Conservation (phyloP, 2,329 filamentous ascomycete genomes). For the Pseudogymnoascus verrucosus region DNA sequence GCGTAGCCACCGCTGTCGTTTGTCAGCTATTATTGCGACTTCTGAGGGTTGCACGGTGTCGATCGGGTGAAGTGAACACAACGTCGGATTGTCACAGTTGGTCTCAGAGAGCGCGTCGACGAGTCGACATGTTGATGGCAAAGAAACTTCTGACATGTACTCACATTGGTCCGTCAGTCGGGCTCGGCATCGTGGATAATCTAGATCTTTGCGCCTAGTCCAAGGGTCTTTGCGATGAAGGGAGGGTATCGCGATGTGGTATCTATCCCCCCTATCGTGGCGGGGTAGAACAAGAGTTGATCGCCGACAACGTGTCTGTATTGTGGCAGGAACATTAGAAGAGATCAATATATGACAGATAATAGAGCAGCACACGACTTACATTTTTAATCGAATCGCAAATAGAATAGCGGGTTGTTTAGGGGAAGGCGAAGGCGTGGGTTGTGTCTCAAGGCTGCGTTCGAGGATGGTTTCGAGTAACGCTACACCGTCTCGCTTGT, state of each 20-base stretch:
- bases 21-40: slow-evolving; percentile 1
- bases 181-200: slow-evolving; percentile 2
- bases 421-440: background rate
- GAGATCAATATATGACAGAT: background rate
- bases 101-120: background rate
- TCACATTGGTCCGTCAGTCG: slow-evolving; percentile 1
- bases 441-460: slow-evolving; percentile 1
- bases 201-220: background rate
- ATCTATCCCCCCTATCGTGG: slow-evolving; percentile 8
- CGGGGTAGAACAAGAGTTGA: slow-evolving; percentile 5
- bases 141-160: background rate
- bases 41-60: background rate
- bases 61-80: background rate
- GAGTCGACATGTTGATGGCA: background rate
- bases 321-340: background rate
- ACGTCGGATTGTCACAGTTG: background rate
- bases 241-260: background rate
- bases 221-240: slow-evolving; percentile 2
- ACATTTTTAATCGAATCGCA: background rate
- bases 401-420: background rate
- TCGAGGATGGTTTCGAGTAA: slow-evolving; percentile 8
- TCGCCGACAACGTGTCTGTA: slow-evolving; percentile 6
- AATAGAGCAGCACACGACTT: background rate
- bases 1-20: slow-evolving; percentile 34
- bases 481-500: slow-evolving; percentile 8